phyloP scores from a whole-genome alignment of 2,329 filamentous ascomycete genomes.

The Claviceps pazoutovae region DNA sequence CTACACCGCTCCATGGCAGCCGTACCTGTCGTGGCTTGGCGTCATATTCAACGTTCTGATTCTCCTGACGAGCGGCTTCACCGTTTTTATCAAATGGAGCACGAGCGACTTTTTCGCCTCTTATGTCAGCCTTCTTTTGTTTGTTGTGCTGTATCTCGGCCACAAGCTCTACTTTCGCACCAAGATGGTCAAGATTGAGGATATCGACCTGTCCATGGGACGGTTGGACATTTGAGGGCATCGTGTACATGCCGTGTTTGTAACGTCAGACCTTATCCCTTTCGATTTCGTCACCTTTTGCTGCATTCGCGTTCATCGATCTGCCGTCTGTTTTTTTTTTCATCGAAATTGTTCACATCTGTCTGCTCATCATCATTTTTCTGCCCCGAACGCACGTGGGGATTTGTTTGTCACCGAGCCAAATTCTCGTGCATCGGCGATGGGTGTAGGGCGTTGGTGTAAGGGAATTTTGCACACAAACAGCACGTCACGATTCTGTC shows the following conservation, averaged over 20 bases:
- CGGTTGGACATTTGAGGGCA: slow-evolving; percentile 1
- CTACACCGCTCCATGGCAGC: slow-evolving; percentile 48
- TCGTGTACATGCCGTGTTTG: neutral
- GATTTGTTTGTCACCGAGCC: too few relatives aligned
- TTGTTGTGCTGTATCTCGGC: slow-evolving; percentile 42
- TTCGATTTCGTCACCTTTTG: too few relatives aligned
- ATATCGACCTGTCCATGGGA: slow-evolving; percentile 20
- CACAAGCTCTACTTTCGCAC: slow-evolving; percentile 40
- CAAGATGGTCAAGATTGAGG: slow-evolving; percentile 21
- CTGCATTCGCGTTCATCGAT: too few relatives aligned
- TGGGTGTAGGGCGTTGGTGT: too few relatives aligned
- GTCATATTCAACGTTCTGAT: slow-evolving; percentile 52
- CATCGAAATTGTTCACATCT: too few relatives aligned
- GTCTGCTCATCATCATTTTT: too few relatives aligned
- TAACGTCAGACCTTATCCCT: too few relatives aligned
- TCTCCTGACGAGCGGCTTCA: slow-evolving; percentile 55
- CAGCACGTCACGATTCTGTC: too few relatives aligned
- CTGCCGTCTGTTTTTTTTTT: too few relatives aligned
- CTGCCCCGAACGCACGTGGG: too few relatives aligned
- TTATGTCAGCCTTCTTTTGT: slow-evolving; percentile 52
- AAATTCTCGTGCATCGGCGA: too few relatives aligned
- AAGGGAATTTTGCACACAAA: too few relatives aligned
- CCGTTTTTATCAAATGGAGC: slow-evolving; percentile 50
- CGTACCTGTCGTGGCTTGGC: slow-evolving; percentile 51
- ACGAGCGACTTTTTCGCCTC: slow-evolving; percentile 47